These are phyloP conservation scores for Nicotiana obtusifolia DNA, from an alignment of 257 asterid genomes.

Conservation along the genomic window DNA sequence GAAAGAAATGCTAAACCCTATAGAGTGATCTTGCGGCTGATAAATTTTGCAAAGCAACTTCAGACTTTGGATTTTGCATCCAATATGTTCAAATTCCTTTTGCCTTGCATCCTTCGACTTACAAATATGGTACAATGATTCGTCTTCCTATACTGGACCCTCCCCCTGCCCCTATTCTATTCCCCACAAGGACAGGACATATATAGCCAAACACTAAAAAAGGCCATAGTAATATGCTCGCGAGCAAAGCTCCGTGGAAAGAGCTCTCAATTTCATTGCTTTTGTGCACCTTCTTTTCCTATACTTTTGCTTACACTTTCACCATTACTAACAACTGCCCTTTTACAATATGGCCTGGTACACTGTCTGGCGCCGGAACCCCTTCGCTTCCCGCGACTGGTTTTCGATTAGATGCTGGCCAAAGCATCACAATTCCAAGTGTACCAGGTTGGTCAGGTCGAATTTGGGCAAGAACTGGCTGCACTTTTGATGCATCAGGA, in stretches of 20 bases:
- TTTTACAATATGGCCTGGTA: conserved; percentile 76
- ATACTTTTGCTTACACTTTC: conserved; percentile 41
- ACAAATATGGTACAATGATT: background rate
- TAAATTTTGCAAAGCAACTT: conserved; percentile 34
- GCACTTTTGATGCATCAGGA: conserved; percentile 60
- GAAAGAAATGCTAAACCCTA: conserved; percentile 68
- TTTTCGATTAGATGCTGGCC: conserved; percentile 53
- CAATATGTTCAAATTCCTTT: conserved; percentile 35
- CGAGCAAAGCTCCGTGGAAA: background rate
- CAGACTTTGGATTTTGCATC: conserved; percentile 1
- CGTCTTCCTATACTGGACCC: background rate
- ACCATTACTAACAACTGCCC: conserved; percentile 59
- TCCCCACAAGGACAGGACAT: background rate
- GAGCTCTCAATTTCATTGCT: conserved; percentile 15
- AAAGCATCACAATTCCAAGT: conserved; percentile 42
- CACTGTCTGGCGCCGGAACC: conserved; percentile 64
- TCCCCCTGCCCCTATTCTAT: background rate
- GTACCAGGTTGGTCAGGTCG: conserved; percentile 81
- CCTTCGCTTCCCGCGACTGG: conserved; percentile 68
- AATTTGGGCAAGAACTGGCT: conserved; percentile 85
- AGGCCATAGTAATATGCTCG: background rate
- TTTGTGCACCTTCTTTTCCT: conserved; percentile 19
- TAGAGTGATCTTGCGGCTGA: conserved; percentile 41
- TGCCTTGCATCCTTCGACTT: background rate
- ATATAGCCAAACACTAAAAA: background rate